phyloP scores from a whole-genome alignment of 1,284 basidiomycete genomes.

The Naganishia sp. region DNA sequence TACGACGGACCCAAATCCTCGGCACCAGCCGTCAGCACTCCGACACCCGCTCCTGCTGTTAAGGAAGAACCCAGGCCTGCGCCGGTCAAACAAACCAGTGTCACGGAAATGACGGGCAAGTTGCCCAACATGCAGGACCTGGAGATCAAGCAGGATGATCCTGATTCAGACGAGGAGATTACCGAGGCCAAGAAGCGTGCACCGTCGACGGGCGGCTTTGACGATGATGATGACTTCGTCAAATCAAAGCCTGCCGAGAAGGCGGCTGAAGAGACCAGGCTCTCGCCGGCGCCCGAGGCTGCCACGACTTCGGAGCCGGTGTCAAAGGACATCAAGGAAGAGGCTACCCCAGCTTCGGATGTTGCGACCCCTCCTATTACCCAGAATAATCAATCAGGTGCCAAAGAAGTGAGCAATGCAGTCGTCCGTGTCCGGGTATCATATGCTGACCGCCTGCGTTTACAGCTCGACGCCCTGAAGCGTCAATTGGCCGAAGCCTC shows the following conservation, averaged over 20 bases:
- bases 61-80: constrained; percentile 30
- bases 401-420: constrained; percentile 6
- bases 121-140: constrained; percentile 23
- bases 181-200: constrained; percentile 31
- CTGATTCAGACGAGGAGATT: constrained; percentile 33
- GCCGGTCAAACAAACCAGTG: constrained; percentile 18
- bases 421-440: neutral
- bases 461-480: constrained; percentile 10
- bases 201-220: constrained; percentile 16
- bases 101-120: constrained; percentile 30
- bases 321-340: neutral
- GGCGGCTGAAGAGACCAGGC: constrained; percentile 86
- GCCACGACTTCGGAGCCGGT: constrained; percentile 56
- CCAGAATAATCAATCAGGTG: neutral
- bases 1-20: constrained; percentile 43
- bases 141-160: constrained; percentile 34
- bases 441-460: neutral
- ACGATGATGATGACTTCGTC: constrained; percentile 26
- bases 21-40: constrained; percentile 46
- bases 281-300: constrained; percentile 62
- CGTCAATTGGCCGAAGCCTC: constrained; percentile 15
- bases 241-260: constrained; percentile 41
- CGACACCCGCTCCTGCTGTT: constrained; percentile 52
- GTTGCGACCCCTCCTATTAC: neutral
- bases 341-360: neutral